Conservation (phyloP, 257 asterid species). For the Haberlea rhodopensis region DNA sequence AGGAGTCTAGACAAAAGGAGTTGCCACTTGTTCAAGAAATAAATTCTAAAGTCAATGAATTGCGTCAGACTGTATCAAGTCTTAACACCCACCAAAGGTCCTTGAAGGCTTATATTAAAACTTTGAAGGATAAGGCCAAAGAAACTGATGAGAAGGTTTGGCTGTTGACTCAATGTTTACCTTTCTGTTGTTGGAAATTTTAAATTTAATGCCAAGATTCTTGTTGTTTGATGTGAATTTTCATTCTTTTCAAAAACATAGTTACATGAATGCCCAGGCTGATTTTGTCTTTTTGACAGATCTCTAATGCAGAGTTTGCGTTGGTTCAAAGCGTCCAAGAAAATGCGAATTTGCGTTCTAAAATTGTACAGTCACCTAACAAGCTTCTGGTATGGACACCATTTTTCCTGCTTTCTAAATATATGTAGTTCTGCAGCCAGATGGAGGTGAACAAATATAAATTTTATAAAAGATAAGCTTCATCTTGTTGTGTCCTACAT, state of each 20-base stretch:
- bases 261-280: not conserved
- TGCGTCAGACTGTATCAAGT: constrained; percentile 55
- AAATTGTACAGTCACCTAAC: constrained; percentile 94
- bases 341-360: constrained; percentile 78
- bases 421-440: constrained; percentile 2
- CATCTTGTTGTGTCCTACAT: constrained; percentile 1
- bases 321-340: constrained; percentile 74
- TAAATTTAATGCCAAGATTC: constrained; percentile 5
- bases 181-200: constrained; percentile 10
- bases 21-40: constrained; percentile 65
- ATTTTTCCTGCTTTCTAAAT: not conserved
- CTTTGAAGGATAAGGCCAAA: constrained; percentile 64
- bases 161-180: constrained; percentile 22
- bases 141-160: constrained; percentile 84
- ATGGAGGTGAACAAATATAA: not conserved
- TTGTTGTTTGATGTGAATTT: constrained; percentile 16
- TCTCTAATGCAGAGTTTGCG: constrained; percentile 70
- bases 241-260: not conserved
- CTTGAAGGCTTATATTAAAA: constrained; percentile 54
- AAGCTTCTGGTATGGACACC: constrained; percentile 74
- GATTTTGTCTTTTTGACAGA: constrained; percentile 40
- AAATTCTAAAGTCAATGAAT: constrained; percentile 56
- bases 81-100: constrained; percentile 76
- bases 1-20: constrained; percentile 58
- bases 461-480: not conserved